Base-by-base conservation (phyloP, 495 filamentous ascomycete genomes). In the Echria macrotheca region DNA sequence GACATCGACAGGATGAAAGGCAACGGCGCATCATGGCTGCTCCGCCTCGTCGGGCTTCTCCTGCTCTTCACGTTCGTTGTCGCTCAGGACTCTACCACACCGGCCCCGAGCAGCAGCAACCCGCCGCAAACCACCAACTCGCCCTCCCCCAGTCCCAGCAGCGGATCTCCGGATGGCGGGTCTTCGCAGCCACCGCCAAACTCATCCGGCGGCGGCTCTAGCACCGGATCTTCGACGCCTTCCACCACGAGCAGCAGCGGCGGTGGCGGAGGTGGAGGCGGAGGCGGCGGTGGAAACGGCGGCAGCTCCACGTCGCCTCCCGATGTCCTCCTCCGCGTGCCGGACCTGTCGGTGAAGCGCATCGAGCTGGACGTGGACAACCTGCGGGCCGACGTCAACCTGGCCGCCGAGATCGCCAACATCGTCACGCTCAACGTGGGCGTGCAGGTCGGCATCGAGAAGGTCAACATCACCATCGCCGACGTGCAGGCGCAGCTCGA, bases 381-480 rank as follows among this genome's bases (percentile, higher is more conserved):
- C 55, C 58, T 78, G 7, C 63, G 68, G 47, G 77, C 75, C 3
- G 74, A 81, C 44, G 58, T 81, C 55, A 80, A 78, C 50, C 60
- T 81, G 1, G 76, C 75, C 32, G 77, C 78, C 42, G 66, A 77
- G 31, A 65, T 81, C 21, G 78, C 76, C 12, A 67, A 64, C 19
- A 65, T 81, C 3, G 78, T 81, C 5, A 61, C 62, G 8, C 62
- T 81, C 56, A 80, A 81, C 55, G 78, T 75, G 0, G 77, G 77
- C 21, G 69, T 81, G 2, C 61, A 67, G 22, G 58, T 80, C 15
- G 70, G 69, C 9, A 58, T 81, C 24, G 60, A 66, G 17, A 80
- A 79, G 50, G 67, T 81, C 55, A 81, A 80, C 63, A 68, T 81
- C 54, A 81, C 76, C 23, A 81, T 81, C 42, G 59, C 72, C 12